Evolutionary conservation across 1,284 basidiomycete genomes (phyloP).

Genomic region (Xanthoconium separans): DNA sequence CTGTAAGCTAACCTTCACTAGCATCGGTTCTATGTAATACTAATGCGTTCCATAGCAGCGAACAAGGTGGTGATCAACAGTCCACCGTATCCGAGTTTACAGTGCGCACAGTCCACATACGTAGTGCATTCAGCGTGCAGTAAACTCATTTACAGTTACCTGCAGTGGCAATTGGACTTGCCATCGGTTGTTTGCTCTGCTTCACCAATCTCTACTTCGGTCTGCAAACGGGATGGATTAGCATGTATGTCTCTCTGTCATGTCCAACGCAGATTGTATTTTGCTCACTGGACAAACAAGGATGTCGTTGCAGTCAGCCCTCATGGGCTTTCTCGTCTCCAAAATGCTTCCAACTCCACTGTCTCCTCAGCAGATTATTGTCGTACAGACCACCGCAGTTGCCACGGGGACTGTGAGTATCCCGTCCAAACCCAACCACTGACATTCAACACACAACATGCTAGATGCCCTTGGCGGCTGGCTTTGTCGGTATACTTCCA

Average conservation of each 20-base stretch:
- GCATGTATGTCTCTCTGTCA: conserved; percentile 46
- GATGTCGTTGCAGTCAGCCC: conserved; percentile 94
- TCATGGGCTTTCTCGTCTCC: conserved; percentile 90
- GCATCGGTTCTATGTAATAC: background rate
- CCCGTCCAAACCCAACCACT: background rate
- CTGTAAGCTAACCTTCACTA: conserved; percentile 14
- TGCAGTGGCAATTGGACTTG: conserved; percentile 56
- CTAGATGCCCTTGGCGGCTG: conserved; percentile 87
- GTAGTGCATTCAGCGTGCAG: background rate
- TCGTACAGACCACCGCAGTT: conserved; percentile 93
- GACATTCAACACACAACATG: background rate
- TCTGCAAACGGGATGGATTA: conserved; percentile 76
- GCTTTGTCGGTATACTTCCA: conserved; percentile 93
- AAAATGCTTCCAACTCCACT: conserved; percentile 71
- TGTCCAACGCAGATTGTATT: background rate
- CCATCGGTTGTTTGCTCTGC: conserved; percentile 72
- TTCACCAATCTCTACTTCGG: conserved; percentile 80
- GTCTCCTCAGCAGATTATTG: conserved; percentile 87
- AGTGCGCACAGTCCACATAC: conserved; percentile 13
- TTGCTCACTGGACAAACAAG: conserved; percentile 39
- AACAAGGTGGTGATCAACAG: background rate
- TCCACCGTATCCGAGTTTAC: conserved; percentile 26
- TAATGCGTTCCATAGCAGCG: background rate
- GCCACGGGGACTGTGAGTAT: conserved; percentile 75
- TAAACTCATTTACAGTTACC: conserved; percentile 29